Percentiles rank a stretch among this genome's conserved stretches.
Conservation (phyloP, 1,284 basidiomycete genomes). For the Phellopilus nigrolimitatus region DNA sequence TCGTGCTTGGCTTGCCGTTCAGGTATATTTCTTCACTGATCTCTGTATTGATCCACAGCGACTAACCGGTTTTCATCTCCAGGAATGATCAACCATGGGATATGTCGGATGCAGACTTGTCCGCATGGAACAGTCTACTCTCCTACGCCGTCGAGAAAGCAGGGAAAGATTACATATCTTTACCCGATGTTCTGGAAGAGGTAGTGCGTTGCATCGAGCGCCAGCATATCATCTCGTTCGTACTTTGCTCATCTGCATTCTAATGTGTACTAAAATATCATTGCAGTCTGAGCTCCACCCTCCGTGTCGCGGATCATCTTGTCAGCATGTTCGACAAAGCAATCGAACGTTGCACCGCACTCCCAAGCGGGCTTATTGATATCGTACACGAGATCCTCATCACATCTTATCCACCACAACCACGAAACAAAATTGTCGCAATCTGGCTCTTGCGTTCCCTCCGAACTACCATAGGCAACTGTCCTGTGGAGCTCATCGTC, state of each 20-base stretch:
- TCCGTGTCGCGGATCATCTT: constrained; percentile 55
- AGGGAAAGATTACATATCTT: constrained; percentile 53
- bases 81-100: constrained; percentile 51
- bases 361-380: constrained; percentile 46
- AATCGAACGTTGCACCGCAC: constrained; percentile 37
- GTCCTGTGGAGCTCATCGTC: constrained; percentile 40
- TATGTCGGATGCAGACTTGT: constrained; percentile 47
- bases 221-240: constrained; percentile 37
- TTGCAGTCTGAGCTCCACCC: constrained; percentile 32
- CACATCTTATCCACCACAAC: constrained; percentile 63
- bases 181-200: constrained; percentile 46
- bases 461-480: constrained; percentile 45
- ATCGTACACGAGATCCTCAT: constrained; percentile 54
- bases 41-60: not conserved
- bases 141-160: constrained; percentile 47
- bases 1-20: constrained; percentile 60
- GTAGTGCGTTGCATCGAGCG: constrained; percentile 44
- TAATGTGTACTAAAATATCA: not conserved
- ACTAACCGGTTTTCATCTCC: constrained; percentile 18
- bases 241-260: not conserved
- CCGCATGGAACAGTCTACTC: constrained; percentile 54
- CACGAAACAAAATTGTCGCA: constrained; percentile 44
- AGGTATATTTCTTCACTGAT: constrained; percentile 35
- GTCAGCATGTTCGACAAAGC: constrained; percentile 47
- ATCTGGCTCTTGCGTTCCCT: constrained; percentile 60